Percentiles rank a stretch among this genome's conserved stretches.
Conservation (phyloP, 2,329 filamentous ascomycete genomes). For the Colletotrichum phormii region DNA sequence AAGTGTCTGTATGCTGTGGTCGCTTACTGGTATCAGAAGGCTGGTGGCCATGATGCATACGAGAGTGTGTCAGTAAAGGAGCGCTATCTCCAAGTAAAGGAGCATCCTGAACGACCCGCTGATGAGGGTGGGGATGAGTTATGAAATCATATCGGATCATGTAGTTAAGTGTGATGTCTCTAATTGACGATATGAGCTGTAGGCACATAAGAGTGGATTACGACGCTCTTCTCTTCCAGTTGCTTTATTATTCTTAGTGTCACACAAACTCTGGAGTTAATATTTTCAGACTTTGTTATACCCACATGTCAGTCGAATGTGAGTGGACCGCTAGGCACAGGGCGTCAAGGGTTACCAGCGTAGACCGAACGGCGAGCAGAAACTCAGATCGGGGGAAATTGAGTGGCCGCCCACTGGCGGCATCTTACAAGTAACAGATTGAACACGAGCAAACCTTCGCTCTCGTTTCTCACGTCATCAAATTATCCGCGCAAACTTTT, state of each 20-base stretch:
- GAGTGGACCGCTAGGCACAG: not conserved
- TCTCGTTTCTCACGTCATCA: not conserved
- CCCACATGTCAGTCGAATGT: not conserved
- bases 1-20: constrained; percentile 26
- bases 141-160: not conserved
- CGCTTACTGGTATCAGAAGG: constrained; percentile 32
- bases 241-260: not conserved
- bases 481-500: not conserved
- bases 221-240: not conserved
- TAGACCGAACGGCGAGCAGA: not conserved
- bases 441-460: not conserved
- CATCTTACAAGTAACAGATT: not conserved
- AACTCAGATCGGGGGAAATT: not conserved
- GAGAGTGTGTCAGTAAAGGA: constrained; percentile 8
- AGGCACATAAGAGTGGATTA: not conserved
- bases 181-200: not conserved
- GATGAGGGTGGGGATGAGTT: not conserved
- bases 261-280: not conserved
- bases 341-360: not conserved
- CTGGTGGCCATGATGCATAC: constrained; percentile 16
- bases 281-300: not conserved
- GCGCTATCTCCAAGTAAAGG: constrained; percentile 5
- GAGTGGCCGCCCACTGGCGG: not conserved
- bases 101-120: not conserved
- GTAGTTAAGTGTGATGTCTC: not conserved